Evolutionary conservation across 2,329 filamentous ascomycete species (phyloP).

Genomic region (Pseudogymnoascus sp.): DNA sequence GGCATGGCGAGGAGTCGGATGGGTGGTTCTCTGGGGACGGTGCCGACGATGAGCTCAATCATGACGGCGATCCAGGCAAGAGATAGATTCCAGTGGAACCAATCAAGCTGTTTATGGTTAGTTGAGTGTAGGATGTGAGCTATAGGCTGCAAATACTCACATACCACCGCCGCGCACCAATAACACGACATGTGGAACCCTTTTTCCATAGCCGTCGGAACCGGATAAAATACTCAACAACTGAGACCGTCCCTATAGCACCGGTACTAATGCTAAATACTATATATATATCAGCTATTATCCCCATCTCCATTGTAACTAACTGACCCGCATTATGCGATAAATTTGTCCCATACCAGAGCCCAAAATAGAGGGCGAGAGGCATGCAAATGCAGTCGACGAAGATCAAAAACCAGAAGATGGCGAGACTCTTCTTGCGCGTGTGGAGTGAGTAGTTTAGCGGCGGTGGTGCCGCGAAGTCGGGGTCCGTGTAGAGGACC

Average conservation of each 20-base stretch:
- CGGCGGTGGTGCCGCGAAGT: not conserved
- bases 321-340: not conserved
- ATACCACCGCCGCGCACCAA: conserved; percentile 36
- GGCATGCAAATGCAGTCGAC: conserved; percentile 51
- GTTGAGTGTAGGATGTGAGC: not conserved
- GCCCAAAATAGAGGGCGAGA: conserved; percentile 49
- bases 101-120: conserved; percentile 37
- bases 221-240: conserved; percentile 41
- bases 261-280: conserved; percentile 41
- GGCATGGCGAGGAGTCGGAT: conserved; percentile 47
- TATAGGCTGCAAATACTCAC: conserved; percentile 18
- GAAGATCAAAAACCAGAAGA: conserved; percentile 52
- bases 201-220: conserved; percentile 41
- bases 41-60: conserved; percentile 42
- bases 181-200: conserved; percentile 43
- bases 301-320: too few species aligned
- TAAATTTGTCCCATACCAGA: conserved; percentile 48
- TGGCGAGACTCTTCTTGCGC: conserved; percentile 44
- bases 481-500: not conserved
- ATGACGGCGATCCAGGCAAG: conserved; percentile 47
- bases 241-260: conserved; percentile 42
- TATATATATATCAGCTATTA: not conserved
- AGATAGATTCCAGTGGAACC: conserved; percentile 50
- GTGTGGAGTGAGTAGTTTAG: conserved; percentile 16
- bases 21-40: conserved; percentile 14